These are phyloP conservation scores for Talaromyces sp. DNA, from an alignment of 2,329 filamentous ascomycete species.

Conservation along the genomic window DNA sequence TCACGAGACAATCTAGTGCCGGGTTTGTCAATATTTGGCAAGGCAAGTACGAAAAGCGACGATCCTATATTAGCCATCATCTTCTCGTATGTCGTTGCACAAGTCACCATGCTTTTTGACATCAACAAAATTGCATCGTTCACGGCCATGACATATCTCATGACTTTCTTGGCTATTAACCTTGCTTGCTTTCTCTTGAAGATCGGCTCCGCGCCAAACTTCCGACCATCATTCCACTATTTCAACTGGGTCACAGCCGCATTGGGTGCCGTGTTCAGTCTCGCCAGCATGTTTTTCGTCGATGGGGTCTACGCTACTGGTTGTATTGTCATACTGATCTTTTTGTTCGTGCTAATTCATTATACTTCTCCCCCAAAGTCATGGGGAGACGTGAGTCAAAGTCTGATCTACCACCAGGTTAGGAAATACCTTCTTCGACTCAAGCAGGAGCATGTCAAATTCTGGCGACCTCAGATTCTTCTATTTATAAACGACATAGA, in stretches of 20 bases:
- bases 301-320: conserved; percentile 73
- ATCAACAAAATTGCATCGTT: conserved; percentile 85
- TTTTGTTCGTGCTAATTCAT: conserved; percentile 80
- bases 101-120: conserved; percentile 74
- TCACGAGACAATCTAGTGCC: conserved; percentile 74
- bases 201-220: conserved; percentile 82
- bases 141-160: conserved; percentile 86
- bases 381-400: conserved; percentile 88
- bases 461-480: conserved; percentile 85
- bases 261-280: conserved; percentile 67
- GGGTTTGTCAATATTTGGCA: conserved; percentile 66
- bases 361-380: conserved; percentile 79
- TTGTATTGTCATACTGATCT: conserved; percentile 66
- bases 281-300: conserved; percentile 83
- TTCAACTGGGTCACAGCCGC: conserved; percentile 83
- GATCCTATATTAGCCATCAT: conserved; percentile 73
- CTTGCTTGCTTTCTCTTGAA: conserved; percentile 81
- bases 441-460: conserved; percentile 84
- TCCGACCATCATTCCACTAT: conserved; percentile 80
- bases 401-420: conserved; percentile 82
- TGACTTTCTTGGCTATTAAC: conserved; percentile 88
- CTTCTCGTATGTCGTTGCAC: conserved; percentile 68
- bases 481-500: conserved; percentile 77
- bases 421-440: conserved; percentile 81
- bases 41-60: conserved; percentile 65